Percentiles rank a stretch among this genome's conserved stretches.
phyloP scores from a whole-genome alignment of 2,329 filamentous ascomycete species.

The Beauveria sp. region DNA sequence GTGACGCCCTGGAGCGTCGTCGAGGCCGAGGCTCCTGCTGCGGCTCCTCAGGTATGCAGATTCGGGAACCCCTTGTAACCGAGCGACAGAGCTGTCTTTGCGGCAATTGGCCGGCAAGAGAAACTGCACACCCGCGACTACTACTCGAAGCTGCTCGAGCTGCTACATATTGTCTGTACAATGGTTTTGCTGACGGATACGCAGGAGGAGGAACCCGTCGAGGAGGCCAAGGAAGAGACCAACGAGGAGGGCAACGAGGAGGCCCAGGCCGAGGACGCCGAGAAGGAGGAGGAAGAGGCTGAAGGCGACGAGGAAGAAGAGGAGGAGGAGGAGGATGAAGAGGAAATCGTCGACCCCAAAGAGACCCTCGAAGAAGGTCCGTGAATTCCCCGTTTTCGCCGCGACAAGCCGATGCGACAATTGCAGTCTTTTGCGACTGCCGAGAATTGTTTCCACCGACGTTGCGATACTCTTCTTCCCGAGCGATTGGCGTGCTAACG shows the following conservation, averaged over 20 bases:
- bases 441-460: not conserved
- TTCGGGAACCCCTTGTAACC: not conserved
- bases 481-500: constrained; percentile 19
- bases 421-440: not conserved
- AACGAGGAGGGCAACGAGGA: constrained; percentile 22
- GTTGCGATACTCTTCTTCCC: constrained; percentile 8
- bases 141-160: not conserved
- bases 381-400: constrained; percentile 25
- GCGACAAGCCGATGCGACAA: constrained; percentile 7
- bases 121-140: not conserved
- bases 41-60: constrained; percentile 49
- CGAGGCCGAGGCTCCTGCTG: constrained; percentile 60
- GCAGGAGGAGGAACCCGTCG: constrained; percentile 27
- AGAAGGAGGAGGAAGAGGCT: constrained; percentile 35
- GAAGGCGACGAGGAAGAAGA: constrained; percentile 41
- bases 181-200: constrained; percentile 5
- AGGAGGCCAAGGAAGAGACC: constrained; percentile 22
- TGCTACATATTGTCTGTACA: not conserved
- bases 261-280: constrained; percentile 22
- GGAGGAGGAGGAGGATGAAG: constrained; percentile 57
- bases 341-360: constrained; percentile 82
- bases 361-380: constrained; percentile 86
- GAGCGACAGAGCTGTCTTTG: constrained; percentile 8
- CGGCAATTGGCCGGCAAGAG: not conserved
- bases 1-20: constrained; percentile 57